phyloP scores from a whole-genome alignment of 2,329 filamentous ascomycete genomes.

The Zymoseptoria passerinii region DNA sequence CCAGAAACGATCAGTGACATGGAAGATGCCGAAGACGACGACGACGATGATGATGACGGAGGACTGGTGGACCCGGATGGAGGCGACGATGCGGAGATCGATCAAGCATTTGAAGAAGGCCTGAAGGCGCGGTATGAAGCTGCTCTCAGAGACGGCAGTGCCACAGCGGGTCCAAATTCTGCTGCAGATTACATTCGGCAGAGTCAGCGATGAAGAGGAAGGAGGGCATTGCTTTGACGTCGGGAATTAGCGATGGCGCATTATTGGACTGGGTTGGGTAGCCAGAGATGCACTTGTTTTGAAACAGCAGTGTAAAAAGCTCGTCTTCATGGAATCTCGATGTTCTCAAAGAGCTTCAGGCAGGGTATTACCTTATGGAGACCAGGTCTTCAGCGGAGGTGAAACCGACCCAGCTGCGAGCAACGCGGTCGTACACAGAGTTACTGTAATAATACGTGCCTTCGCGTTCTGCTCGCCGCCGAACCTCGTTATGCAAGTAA shows the following conservation, averaged over 20 bases:
- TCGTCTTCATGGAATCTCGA: not conserved
- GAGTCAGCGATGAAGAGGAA: conserved; percentile 14
- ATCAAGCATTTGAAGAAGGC: conserved; percentile 53
- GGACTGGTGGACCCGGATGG: conserved; percentile 40
- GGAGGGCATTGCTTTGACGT: not conserved
- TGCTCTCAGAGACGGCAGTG: conserved; percentile 45
- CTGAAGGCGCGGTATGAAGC: conserved; percentile 69
- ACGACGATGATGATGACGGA: conserved; percentile 35
- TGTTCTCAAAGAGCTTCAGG: too few species aligned
- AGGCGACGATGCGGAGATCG: conserved; percentile 48
- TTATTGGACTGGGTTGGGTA: not conserved
- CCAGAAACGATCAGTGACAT: conserved; percentile 44
- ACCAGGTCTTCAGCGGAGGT: too few species aligned
- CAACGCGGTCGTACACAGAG: not conserved
- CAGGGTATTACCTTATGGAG: too few species aligned
- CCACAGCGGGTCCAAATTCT: conserved; percentile 7
- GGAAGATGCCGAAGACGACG: conserved; percentile 47
- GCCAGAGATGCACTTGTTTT: not conserved
- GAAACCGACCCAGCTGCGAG: not conserved
- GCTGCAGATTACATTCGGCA: conserved; percentile 17
- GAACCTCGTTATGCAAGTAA: not conserved
- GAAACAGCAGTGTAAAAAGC: not conserved
- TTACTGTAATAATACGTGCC: not conserved
- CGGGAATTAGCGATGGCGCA: not conserved
- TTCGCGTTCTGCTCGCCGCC: not conserved